Base-by-base conservation (phyloP, 179 eudicot genomes). In the Gypsophila paniculata region DNA sequence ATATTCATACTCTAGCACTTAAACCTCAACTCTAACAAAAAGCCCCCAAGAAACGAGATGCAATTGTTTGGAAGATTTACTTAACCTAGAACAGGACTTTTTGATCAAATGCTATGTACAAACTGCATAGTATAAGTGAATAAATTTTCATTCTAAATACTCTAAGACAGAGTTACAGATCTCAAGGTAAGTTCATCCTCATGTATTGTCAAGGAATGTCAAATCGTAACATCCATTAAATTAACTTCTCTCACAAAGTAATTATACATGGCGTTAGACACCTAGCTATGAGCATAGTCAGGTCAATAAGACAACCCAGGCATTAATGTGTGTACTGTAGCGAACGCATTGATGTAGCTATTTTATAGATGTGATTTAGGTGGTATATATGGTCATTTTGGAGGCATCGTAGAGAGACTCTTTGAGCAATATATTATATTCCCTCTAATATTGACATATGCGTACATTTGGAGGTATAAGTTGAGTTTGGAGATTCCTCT, bases 251-350 rank as follows among this genome's bases (percentile, higher is more conserved):
- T 60, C 29, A n/a, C n/a, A 26, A 29, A 60, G 19, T 26, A 60
- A 29, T 29, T 29, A 29, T 29, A 29, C 4, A 29, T 29, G 34
- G 34, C 34, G 34, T 25, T 60, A 22, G 10, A 60, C 14, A 25
- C 10, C 61, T n/a, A 21, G n/a, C 65, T 29, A 2, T 25, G 44
- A 11, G 46, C n/a, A 18, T 51, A 48, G 69, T n/a, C 18, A 61
- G 34, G 61, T 34, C 23, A 62, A 17, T 51, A 26, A 49, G 39
- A 17, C 25, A 52, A 23, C 23, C 23, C 17, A 53, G 25, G 22
- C 23, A 32, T 61, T 25, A 39, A 48, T 57, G 68, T 57, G 10
- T 22, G 32, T 49, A 42, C 75, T 48, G 25, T 60, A n/a, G 42
- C 44, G 67, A 21, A 71, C 58, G 25, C 38, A 2, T 19, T 29